A percentile compares a stretch with the other conserved stretches of the same genome.
These are phyloP conservation scores for Sordariomycetes sp. DNA, from an alignment of 2,329 filamentous ascomycete species.

Conservation along the genomic window DNA sequence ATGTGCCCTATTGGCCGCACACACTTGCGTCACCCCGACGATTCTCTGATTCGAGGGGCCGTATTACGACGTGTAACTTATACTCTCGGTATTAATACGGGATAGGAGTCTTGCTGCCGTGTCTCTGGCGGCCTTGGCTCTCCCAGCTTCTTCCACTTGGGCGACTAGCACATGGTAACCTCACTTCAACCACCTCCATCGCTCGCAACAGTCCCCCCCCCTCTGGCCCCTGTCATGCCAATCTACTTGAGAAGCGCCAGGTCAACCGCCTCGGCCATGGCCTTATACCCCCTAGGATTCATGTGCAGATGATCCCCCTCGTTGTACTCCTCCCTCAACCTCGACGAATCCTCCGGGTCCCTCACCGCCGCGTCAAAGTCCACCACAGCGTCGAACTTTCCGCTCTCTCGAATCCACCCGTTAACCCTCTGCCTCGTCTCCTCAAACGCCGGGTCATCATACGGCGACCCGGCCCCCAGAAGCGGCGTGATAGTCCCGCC, in stretches of 20 bases:
- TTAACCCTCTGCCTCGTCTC: conserved; percentile 40
- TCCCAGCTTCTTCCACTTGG: background rate
- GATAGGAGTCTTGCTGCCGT: no score
- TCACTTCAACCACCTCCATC: background rate
- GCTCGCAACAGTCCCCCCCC: background rate
- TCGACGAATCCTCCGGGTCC: conserved; percentile 25
- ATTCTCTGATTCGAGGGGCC: background rate
- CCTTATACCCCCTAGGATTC: conserved; percentile 38
- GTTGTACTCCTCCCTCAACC: conserved; percentile 30
- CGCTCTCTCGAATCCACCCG: conserved; percentile 38
- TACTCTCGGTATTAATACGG: no score
- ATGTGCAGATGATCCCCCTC: conserved; percentile 49
- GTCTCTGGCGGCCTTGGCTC: no score
- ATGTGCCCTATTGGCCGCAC: background rate
- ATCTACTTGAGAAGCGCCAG: conserved; percentile 31
- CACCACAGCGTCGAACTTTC: conserved; percentile 44
- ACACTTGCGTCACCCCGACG: background rate
- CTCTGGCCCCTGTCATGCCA: background rate
- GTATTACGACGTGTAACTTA: no score
- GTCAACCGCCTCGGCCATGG: conserved; percentile 40
- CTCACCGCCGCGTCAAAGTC: conserved; percentile 46
- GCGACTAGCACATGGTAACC: background rate
- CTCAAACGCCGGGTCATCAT: conserved; percentile 37
- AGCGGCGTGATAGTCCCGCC: conserved; percentile 38
- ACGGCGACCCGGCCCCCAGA: conserved; percentile 31